Base-by-base conservation (phyloP, 768 basidiomycete species). In the Lactifluus hygrophoroides region DNA sequence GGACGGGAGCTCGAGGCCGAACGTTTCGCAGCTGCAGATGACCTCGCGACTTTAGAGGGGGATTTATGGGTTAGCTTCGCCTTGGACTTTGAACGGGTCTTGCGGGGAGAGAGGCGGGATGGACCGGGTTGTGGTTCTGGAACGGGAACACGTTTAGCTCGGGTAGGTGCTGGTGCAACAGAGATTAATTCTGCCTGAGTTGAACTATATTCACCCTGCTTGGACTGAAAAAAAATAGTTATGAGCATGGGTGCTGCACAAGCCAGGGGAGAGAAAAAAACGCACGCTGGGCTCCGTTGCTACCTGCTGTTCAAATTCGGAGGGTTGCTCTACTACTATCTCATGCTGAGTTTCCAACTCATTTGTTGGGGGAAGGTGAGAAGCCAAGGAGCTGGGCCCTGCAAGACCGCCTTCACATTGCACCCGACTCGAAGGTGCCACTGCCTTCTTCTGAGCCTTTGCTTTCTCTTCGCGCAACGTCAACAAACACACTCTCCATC, bases 361-460 rank as follows among this genome's bases (percentile, higher is more conserved):
- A 71, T 28, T 77, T 75, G 2, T 61, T 67, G 30, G 72, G 67
- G 47, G 60, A 32, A 54, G 60, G 42, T 48, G 25, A 38, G 35
- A 53, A 17, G 42, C 53, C 19, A 50, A 2, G 11, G n/a, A n/a
- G n/a, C n/a, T n/a, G n/a, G n/a, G n/a, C n/a, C n/a, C n/a, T n/a
- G n/a, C n/a, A n/a, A n/a, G n/a, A n/a, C n/a, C n/a, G n/a, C n/a
- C n/a, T n/a, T n/a, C n/a, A n/a, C n/a, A n/a, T n/a, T n/a, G n/a
- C n/a, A n/a, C n/a, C n/a, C n/a, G n/a, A n/a, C n/a, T n/a, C n/a
- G n/a, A n/a, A n/a, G n/a, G n/a, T n/a, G 51, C 80, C 73, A 43
- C 79, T 73, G 43, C 78, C 76, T 64, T 77, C 78, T 4, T 79
- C 75, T 56, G 74, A 70, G 10, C 77, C 82, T 84, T 60, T 2